phyloP scores from a whole-genome alignment of 495 filamentous ascomycete species.

The Chaetomium tenue region DNA sequence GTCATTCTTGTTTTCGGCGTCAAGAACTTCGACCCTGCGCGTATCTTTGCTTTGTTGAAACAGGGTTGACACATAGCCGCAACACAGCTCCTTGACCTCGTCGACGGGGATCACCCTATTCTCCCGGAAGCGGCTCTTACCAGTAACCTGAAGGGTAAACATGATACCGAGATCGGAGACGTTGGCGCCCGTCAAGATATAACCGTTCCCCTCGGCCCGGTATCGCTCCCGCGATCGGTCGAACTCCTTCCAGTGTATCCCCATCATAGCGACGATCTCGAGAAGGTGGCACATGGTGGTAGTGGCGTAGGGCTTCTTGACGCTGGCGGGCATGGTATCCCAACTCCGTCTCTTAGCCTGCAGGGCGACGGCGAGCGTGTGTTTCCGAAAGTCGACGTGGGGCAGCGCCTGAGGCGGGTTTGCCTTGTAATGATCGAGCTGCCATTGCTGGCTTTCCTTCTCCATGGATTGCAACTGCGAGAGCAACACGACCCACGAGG shows the following conservation, averaged over 20 bases:
- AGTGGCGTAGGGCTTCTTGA: conserved; percentile 52
- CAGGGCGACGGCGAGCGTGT: conserved; percentile 45
- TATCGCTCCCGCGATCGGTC: conserved; percentile 45
- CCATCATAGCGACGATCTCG: conserved; percentile 51
- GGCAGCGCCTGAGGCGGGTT: conserved; percentile 16
- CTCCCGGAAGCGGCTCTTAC: conserved; percentile 43
- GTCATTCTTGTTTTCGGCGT: conserved; percentile 37
- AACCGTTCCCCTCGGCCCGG: conserved; percentile 53
- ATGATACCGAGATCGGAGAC: conserved; percentile 47
- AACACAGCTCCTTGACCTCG: conserved; percentile 48
- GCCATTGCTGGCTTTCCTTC: conserved; percentile 43
- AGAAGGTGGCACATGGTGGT: conserved; percentile 51
- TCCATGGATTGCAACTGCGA: conserved; percentile 49
- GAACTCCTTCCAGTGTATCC: conserved; percentile 53
- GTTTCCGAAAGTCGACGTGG: conserved; percentile 21
- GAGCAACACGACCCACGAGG: conserved; percentile 48
- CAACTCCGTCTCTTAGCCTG: conserved; percentile 50
- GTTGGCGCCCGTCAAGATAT: conserved; percentile 45
- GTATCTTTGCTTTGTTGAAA: conserved; percentile 39
- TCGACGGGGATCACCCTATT: conserved; percentile 48
- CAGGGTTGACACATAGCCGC: conserved; percentile 48
- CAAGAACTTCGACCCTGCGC: conserved; percentile 37
- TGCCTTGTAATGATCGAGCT: conserved; percentile 29
- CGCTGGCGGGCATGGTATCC: conserved; percentile 49
- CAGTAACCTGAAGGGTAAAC: conserved; percentile 47